These are phyloP conservation scores for Pseudevernia furfuracea DNA, from an alignment of 495 filamentous ascomycete species.

Conservation along the genomic window DNA sequence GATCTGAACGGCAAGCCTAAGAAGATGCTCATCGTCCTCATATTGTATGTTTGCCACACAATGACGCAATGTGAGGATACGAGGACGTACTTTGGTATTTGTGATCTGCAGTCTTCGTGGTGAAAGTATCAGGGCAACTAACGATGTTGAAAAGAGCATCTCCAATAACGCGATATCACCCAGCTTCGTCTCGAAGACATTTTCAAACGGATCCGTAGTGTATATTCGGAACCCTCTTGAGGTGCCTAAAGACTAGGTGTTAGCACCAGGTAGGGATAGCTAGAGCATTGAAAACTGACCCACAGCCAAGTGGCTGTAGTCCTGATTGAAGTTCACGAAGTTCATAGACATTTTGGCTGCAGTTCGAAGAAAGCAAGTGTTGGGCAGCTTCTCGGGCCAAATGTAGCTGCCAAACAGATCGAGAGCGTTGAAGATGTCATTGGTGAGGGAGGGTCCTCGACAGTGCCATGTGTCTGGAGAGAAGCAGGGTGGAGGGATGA, in stretches of 20 bases:
- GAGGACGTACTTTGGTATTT: slow-evolving; percentile 78
- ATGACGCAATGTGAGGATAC: not conserved
- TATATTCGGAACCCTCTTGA: slow-evolving; percentile 90
- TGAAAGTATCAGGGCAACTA: slow-evolving; percentile 85
- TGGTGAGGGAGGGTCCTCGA: not conserved
- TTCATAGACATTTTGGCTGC: slow-evolving; percentile 64
- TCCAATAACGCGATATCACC: slow-evolving; percentile 91
- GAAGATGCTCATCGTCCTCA: slow-evolving; percentile 12
- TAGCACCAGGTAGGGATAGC: not conserved
- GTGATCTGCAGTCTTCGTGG: slow-evolving; percentile 86
- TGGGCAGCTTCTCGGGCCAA: not conserved
- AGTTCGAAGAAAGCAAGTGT: not conserved
- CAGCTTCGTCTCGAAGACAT: slow-evolving; percentile 86
- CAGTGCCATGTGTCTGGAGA: slow-evolving; percentile 5
- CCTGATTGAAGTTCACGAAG: slow-evolving; percentile 98
- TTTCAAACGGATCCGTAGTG: slow-evolving; percentile 89
- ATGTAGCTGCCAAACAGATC: not conserved
- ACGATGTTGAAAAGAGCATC: slow-evolving; percentile 98
- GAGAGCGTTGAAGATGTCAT: not conserved
- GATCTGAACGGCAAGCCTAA: slow-evolving; percentile 8
- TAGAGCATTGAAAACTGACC: slow-evolving; percentile 46
- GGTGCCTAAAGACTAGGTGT: slow-evolving; percentile 50
- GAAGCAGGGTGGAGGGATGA: not conserved
- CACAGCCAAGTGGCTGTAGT: slow-evolving; percentile 92
- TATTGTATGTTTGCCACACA: slow-evolving; percentile 11